These are phyloP conservation scores for Psilocybe tampanensis DNA, from an alignment of 768 basidiomycete genomes.

Conservation along the genomic window DNA sequence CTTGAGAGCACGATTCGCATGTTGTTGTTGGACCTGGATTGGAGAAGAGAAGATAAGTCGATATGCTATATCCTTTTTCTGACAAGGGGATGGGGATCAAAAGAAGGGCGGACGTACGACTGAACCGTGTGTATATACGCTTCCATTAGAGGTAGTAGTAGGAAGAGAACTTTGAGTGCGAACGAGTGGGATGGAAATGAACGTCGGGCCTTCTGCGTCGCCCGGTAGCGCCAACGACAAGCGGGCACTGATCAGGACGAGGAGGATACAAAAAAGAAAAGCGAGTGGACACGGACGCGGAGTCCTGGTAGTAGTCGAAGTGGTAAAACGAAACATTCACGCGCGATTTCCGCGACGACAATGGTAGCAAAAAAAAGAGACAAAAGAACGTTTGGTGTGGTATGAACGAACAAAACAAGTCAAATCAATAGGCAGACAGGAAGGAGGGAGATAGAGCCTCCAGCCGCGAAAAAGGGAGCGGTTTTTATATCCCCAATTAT, in stretches of 20 bases:
- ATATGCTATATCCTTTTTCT: too few relatives aligned
- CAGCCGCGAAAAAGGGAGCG: not conserved
- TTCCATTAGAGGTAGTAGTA: not conserved
- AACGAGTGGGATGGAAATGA: slow-evolving; percentile 2
- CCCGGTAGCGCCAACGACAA: not conserved
- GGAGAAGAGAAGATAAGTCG: not conserved
- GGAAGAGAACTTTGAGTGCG: not conserved
- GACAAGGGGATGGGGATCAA: too few relatives aligned
- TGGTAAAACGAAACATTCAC: not conserved
- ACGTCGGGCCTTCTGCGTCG: not conserved
- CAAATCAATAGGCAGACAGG: not conserved
- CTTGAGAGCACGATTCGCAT: slow-evolving; percentile 63
- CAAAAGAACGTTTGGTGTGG: not conserved
- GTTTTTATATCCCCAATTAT: not conserved
- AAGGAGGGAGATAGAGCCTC: not conserved
- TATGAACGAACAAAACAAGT: too few relatives aligned
- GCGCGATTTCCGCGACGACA: too few relatives aligned
- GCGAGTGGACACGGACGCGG: not conserved
- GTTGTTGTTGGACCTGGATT: slow-evolving; percentile 49
- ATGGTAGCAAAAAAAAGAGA: too few relatives aligned
- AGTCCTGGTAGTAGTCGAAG: too few relatives aligned
- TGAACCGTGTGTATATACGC: not conserved
- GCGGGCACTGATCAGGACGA: not conserved
- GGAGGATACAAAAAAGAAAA: not conserved
- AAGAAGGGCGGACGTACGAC: not conserved